phyloP scores from a whole-genome alignment of 495 filamentous ascomycete species.

The Penicillium chermesinum region DNA sequence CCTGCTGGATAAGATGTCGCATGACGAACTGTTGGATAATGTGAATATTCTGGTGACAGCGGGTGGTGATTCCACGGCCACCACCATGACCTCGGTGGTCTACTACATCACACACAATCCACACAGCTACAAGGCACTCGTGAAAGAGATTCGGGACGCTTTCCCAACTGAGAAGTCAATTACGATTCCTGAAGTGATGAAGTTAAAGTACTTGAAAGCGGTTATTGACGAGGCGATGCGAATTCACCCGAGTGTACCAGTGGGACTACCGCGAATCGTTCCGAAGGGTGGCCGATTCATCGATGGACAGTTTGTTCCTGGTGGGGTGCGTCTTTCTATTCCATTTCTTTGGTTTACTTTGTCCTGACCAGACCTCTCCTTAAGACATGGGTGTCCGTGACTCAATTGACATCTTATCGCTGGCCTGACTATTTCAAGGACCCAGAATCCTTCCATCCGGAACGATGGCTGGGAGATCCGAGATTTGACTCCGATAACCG shows the following conservation, averaged over 20 bases:
- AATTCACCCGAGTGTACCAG: constrained; percentile 51
- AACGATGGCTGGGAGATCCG: constrained; percentile 41
- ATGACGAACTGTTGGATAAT: constrained; percentile 38
- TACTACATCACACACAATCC: constrained; percentile 49
- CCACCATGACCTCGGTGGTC: constrained; percentile 46
- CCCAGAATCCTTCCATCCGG: constrained; percentile 46
- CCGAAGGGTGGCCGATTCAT: constrained; percentile 43
- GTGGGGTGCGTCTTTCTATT: constrained; percentile 14
- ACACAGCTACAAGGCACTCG: constrained; percentile 36
- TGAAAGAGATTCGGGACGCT: constrained; percentile 41
- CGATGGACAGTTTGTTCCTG: constrained; percentile 38
- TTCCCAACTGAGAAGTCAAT: constrained; percentile 52
- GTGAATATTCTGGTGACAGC: constrained; percentile 39
- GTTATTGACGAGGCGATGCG: constrained; percentile 53
- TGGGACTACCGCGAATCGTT: constrained; percentile 39
- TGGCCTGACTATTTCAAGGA: constrained; percentile 38
- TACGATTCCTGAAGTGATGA: constrained; percentile 34
- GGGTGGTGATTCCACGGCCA: constrained; percentile 60
- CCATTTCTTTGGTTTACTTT: neutral
- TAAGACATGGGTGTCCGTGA: constrained; percentile 45
- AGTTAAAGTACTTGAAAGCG: constrained; percentile 51
- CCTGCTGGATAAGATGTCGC: constrained; percentile 15
- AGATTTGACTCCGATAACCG: constrained; percentile 41
- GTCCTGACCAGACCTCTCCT: neutral
- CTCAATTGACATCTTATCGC: constrained; percentile 42